phyloP scores from a whole-genome alignment of 2,329 filamentous ascomycete species.

The Cadophora malorum region DNA sequence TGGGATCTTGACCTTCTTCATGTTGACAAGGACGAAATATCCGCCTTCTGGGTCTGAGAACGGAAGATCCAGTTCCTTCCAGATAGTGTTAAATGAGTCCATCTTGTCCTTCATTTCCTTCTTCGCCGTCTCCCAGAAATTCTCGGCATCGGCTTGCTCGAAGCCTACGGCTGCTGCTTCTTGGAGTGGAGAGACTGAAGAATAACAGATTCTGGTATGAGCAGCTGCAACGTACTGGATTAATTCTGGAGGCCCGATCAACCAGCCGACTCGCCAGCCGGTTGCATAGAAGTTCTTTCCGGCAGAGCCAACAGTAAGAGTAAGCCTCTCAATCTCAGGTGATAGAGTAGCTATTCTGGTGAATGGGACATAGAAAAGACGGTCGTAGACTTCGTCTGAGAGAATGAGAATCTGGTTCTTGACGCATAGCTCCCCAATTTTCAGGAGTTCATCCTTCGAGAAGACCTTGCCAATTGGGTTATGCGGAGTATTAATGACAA shows the following conservation, averaged over 20 bases:
- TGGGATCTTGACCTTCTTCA: conserved; percentile 85
- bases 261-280: conserved; percentile 93
- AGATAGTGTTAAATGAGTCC: conserved; percentile 82
- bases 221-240: conserved; percentile 92
- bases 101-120: conserved; percentile 91
- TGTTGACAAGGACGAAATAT: conserved; percentile 96
- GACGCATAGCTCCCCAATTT: conserved; percentile 86
- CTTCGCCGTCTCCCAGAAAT: conserved; percentile 87
- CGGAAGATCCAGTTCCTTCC: conserved; percentile 73
- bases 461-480: conserved; percentile 98
- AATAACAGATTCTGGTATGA: conserved; percentile 96
- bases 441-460: conserved; percentile 79
- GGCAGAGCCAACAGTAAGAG: conserved; percentile 91
- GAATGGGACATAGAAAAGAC: conserved; percentile 93
- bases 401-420: conserved; percentile 95
- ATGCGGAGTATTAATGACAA: conserved; percentile 85
- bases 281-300: conserved; percentile 99
- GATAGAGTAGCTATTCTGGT: conserved; percentile 91
- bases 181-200: conserved; percentile 89
- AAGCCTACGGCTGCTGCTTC: conserved; percentile 95
- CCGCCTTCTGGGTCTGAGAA: conserved; percentile 84
- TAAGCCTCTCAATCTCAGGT: conserved; percentile 85
- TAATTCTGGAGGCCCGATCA: conserved; percentile 87
- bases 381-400: conserved; percentile 92
- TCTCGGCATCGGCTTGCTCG: conserved; percentile 81